Evolutionary conservation across 768 basidiomycete species (phyloP).

Genomic region (Trametes coccinea): DNA sequence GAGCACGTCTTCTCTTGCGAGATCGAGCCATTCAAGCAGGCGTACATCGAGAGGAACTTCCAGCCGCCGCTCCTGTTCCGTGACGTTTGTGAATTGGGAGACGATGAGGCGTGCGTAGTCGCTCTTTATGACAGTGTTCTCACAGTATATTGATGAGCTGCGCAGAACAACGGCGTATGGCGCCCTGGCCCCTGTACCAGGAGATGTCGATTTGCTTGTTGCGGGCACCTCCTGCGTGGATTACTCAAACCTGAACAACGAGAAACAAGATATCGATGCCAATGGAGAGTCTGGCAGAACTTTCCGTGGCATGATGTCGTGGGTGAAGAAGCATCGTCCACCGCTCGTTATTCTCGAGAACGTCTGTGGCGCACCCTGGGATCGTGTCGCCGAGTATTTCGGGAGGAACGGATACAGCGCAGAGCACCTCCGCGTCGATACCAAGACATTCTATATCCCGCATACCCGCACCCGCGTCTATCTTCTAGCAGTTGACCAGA

Average conservation of each 20-base stretch:
- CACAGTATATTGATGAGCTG: neutral
- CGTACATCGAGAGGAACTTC: conserved; percentile 96
- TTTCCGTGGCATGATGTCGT: conserved; percentile 92
- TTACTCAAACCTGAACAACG: conserved; percentile 93
- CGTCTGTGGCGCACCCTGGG: conserved; percentile 91
- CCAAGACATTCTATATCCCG: conserved; percentile 90
- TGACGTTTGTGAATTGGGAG: conserved; percentile 89
- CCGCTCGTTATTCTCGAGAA: conserved; percentile 95
- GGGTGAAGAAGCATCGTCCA: conserved; percentile 85
- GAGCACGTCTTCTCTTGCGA: conserved; percentile 97
- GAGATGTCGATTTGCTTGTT: conserved; percentile 85
- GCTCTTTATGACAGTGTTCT: conserved; percentile 3
- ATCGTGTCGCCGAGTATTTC: conserved; percentile 72
- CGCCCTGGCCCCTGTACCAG: conserved; percentile 79
- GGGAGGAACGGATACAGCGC: conserved; percentile 77
- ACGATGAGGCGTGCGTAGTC: conserved; percentile 65
- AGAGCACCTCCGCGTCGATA: conserved; percentile 67
- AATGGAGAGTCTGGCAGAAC: conserved; percentile 93
- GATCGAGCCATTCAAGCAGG: conserved; percentile 96
- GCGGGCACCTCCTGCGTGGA: conserved; percentile 97
- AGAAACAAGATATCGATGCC: conserved; percentile 86
- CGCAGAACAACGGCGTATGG: conserved; percentile 90
- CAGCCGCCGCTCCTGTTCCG: conserved; percentile 89
- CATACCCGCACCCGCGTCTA: conserved; percentile 93
- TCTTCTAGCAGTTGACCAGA: conserved; percentile 74